Conservation (phyloP, 2,329 filamentous ascomycete genomes). For the Didymella pomorum region DNA sequence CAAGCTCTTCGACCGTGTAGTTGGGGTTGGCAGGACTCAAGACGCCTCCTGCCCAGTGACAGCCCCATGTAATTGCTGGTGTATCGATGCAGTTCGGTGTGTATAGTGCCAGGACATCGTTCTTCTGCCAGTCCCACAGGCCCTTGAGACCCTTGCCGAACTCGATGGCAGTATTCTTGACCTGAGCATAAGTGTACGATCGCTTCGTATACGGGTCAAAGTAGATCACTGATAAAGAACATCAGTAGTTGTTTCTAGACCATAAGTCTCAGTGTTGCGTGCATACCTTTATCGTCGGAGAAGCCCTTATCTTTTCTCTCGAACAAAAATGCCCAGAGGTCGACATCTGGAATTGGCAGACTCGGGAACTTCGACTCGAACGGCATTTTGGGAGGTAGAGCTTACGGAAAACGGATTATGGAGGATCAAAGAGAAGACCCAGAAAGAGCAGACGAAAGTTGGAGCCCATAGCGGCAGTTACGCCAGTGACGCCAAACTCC, state of each 20-base stretch:
- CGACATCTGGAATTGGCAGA: constrained; percentile 74
- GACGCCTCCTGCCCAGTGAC: constrained; percentile 82
- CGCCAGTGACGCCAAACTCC: constrained; percentile 21
- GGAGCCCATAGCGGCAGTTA: constrained; percentile 19
- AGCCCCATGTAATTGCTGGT: constrained; percentile 77
- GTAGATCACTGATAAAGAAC: constrained; percentile 70
- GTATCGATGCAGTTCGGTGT: constrained; percentile 88
- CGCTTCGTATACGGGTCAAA: constrained; percentile 75
- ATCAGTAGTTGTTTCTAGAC: constrained; percentile 13
- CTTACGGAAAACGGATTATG: neutral
- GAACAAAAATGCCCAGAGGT: constrained; percentile 82
- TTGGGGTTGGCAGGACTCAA: constrained; percentile 87
- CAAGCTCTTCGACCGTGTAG: constrained; percentile 84
- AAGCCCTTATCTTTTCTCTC: constrained; percentile 71
- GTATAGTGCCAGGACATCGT: constrained; percentile 83
- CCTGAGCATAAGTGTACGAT: constrained; percentile 73
- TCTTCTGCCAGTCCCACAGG: constrained; percentile 78
- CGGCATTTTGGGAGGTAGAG: constrained; percentile 65
- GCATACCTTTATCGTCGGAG: constrained; percentile 74
- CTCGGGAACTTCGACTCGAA: constrained; percentile 70
- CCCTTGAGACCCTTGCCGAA: constrained; percentile 83
- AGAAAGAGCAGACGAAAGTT: constrained; percentile 13
- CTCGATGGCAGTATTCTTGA: constrained; percentile 70
- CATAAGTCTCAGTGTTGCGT: neutral
- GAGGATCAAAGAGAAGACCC: constrained; percentile 14